phyloP scores from a whole-genome alignment of 2,329 filamentous ascomycete genomes.

The Monosporascus sp. region DNA sequence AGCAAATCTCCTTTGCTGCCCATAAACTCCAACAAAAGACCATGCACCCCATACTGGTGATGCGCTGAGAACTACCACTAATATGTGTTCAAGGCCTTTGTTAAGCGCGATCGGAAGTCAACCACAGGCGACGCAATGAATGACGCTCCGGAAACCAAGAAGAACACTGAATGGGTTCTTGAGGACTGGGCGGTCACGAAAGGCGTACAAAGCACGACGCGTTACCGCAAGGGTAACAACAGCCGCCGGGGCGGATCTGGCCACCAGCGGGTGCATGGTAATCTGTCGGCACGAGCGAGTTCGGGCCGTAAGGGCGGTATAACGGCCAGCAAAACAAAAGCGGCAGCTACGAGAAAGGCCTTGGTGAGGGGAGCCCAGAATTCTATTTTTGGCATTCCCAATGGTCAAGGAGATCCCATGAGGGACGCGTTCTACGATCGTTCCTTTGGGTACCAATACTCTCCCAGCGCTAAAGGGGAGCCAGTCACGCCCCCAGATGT shows the following conservation, averaged over 20 bases:
- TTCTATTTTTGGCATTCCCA: background rate
- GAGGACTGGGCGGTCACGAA: constrained; percentile 61
- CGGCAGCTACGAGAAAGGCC: constrained; percentile 10
- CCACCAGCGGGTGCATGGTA: constrained; percentile 1
- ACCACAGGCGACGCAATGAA: constrained; percentile 27
- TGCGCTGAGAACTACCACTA: background rate
- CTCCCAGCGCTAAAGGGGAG: constrained; percentile 2
- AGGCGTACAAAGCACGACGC: constrained; percentile 81
- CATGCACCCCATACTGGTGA: too few species aligned
- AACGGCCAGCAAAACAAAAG: constrained; percentile 17
- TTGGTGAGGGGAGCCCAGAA: constrained; percentile 5
- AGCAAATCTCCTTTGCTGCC: background rate
- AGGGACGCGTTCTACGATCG: background rate
- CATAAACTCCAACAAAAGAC: too few species aligned
- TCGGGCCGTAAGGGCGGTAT: constrained; percentile 23
- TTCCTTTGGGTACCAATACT: constrained; percentile 1
- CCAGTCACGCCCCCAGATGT: constrained; percentile 8
- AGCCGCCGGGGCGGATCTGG: constrained; percentile 14
- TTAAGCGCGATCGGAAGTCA: constrained; percentile 40
- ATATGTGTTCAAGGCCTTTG: constrained; percentile 26
- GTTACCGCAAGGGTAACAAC: constrained; percentile 56
- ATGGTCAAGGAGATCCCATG: background rate
- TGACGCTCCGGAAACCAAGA: constrained; percentile 50
- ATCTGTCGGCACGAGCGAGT: constrained; percentile 15
- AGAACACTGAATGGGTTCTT: constrained; percentile 72